Evolutionary conservation across 371 early-diverging fungal species (phyloP).

Genomic region (Batkoa obscura): DNA sequence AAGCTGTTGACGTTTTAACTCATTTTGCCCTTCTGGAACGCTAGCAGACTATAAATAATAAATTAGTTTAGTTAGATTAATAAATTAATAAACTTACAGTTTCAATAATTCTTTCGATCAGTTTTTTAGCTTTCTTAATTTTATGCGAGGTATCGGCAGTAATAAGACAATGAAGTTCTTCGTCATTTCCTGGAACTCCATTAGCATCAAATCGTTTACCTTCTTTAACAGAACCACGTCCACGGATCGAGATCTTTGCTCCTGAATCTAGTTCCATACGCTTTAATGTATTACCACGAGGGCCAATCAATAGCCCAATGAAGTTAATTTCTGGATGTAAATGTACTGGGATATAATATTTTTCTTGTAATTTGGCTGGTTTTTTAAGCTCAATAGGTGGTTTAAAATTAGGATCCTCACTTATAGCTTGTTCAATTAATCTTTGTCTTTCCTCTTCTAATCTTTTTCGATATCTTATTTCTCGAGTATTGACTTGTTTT

Average conservation of each 20-base stretch:
- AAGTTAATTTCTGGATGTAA: constrained; percentile 95
- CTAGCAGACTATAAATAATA: constrained; percentile 43
- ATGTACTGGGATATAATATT: constrained; percentile 85
- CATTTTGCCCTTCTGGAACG: constrained; percentile 86
- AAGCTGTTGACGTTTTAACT: constrained; percentile 79
- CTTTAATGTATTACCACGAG: constrained; percentile 89
- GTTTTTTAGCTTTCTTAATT: constrained; percentile 59
- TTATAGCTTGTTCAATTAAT: constrained; percentile 62
- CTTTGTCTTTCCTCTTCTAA: constrained; percentile 82
- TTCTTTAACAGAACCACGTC: constrained; percentile 90
- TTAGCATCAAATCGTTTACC: constrained; percentile 60
- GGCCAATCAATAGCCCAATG: constrained; percentile 90
- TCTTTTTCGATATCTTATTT: constrained; percentile 70
- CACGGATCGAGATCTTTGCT: constrained; percentile 90
- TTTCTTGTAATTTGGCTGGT: constrained; percentile 64
- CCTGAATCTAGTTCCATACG: constrained; percentile 86
- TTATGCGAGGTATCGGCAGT: constrained; percentile 80
- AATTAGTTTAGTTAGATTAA: background rate
- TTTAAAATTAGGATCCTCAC: constrained; percentile 53
- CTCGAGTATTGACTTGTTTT: constrained; percentile 87
- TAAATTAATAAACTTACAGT: constrained; percentile 31
- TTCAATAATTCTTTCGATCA: constrained; percentile 83
- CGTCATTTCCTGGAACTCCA: constrained; percentile 62
- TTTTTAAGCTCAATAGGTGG: constrained; percentile 83
- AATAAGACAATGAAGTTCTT: constrained; percentile 84